Evolutionary conservation across 768 basidiomycete genomes (phyloP).

Genomic region (Nidularia sp.): DNA sequence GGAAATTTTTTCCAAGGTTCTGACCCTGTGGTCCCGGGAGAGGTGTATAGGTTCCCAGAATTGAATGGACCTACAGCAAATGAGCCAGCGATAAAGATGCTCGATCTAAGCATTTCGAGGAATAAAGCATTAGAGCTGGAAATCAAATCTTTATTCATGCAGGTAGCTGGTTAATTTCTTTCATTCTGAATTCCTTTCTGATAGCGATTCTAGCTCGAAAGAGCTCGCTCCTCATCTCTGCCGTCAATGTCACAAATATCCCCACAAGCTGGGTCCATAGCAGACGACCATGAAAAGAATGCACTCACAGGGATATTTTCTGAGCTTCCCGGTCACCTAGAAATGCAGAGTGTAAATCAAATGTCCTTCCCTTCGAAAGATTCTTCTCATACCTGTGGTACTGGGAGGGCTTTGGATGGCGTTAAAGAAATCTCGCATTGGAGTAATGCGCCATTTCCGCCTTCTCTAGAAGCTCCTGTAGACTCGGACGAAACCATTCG

Average conservation of each 20-base stretch:
- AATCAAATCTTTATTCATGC: constrained; percentile 30
- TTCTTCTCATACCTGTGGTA: too few species aligned
- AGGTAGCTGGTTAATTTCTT: constrained; percentile 14
- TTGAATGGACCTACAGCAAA: constrained; percentile 15
- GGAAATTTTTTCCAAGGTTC: not conserved
- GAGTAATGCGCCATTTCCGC: too few species aligned
- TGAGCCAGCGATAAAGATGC: constrained; percentile 34
- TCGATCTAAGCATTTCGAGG: constrained; percentile 30
- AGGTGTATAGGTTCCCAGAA: not conserved
- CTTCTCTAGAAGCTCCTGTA: not conserved
- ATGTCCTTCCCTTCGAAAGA: too few species aligned
- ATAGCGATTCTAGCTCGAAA: constrained; percentile 10
- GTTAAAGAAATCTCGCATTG: too few species aligned
- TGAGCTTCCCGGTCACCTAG: too few species aligned
- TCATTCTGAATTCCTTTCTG: not conserved
- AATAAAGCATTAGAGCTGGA: constrained; percentile 43
- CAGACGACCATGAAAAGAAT: not conserved
- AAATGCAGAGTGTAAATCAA: too few species aligned
- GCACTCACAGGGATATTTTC: not conserved
- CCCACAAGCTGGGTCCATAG: not conserved
- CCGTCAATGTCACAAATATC: constrained; percentile 6
- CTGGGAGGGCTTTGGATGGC: too few species aligned
- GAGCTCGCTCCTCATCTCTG: constrained; percentile 8
- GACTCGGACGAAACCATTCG: not conserved
- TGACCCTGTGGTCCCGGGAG: not conserved